Percentiles rank a stretch among this genome's conserved stretches.
Conservation (phyloP, 225 moss, liverwort and hornwort genomes). For the Bryum argenteum region DNA sequence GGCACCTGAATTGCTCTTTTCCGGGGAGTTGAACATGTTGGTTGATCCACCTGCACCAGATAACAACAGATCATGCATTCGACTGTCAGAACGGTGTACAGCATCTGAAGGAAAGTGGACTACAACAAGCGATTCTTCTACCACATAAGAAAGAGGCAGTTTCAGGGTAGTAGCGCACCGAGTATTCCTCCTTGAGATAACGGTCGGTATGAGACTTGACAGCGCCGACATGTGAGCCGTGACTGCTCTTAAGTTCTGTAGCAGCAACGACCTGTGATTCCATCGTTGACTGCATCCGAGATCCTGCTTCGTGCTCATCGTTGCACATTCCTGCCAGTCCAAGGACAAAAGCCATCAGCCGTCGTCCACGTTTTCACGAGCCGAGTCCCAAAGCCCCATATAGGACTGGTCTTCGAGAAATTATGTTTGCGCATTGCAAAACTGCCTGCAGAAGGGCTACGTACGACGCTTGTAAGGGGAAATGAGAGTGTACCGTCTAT, state of each 20-base stretch:
- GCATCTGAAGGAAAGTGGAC: neutral
- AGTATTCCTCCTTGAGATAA: conserved; percentile 61
- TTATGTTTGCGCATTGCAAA: neutral
- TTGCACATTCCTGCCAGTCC: conserved; percentile 45
- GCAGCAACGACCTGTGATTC: conserved; percentile 60
- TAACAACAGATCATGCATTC: neutral
- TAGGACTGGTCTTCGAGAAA: too few relatives aligned
- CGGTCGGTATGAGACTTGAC: conserved; percentile 60
- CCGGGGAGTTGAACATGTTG: conserved; percentile 76
- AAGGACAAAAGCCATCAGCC: neutral
- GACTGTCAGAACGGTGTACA: neutral
- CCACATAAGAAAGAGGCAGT: neutral
- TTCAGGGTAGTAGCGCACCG: conserved; percentile 40
- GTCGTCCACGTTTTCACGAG: neutral
- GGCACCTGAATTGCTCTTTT: conserved; percentile 73
- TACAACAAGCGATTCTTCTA: neutral
- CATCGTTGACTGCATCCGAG: conserved; percentile 70
- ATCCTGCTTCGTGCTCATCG: conserved; percentile 65
- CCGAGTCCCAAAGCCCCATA: neutral
- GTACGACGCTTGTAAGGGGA: neutral
- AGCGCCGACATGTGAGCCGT: conserved; percentile 52
- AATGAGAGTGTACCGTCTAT: conserved; percentile 55
- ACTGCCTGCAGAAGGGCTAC: neutral
- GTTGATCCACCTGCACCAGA: conserved; percentile 67
- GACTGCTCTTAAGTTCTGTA: conserved; percentile 56